A percentile compares a stretch with the other conserved stretches of the same genome.
Evolutionary conservation across 495 filamentous ascomycete genomes (phyloP).

Genomic region (Aspergillus sclerotioniger): DNA sequence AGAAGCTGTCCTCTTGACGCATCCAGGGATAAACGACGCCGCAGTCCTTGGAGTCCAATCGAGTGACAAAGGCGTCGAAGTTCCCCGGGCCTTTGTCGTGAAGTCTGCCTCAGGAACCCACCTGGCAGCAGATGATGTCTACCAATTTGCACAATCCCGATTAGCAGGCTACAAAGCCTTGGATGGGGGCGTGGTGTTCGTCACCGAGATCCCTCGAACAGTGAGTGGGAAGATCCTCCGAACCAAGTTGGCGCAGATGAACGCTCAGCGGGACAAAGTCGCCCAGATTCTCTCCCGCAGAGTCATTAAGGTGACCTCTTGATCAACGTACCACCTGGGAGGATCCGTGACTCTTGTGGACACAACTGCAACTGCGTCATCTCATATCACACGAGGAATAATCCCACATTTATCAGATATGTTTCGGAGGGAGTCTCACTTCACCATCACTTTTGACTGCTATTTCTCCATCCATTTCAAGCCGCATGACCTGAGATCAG

Average conservation of each 20-base stretch:
- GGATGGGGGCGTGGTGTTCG: conserved; percentile 65
- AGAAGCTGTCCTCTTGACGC: conserved; percentile 68
- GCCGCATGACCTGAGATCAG: too few species aligned
- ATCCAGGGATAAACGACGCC: conserved; percentile 64
- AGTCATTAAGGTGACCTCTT: conserved; percentile 5
- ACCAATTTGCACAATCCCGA: conserved; percentile 54
- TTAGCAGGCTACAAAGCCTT: conserved; percentile 64
- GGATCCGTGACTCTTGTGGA: neutral
- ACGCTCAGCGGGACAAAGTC: conserved; percentile 27
- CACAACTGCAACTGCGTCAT: too few species aligned
- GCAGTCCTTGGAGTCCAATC: conserved; percentile 69
- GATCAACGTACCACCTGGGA: neutral
- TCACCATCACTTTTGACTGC: too few species aligned
- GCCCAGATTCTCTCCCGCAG: neutral
- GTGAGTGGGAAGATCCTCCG: conserved; percentile 71
- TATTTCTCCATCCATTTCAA: too few species aligned
- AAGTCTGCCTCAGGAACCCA: conserved; percentile 29
- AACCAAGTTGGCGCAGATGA: conserved; percentile 37
- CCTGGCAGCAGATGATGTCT: conserved; percentile 55
- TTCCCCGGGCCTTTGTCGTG: conserved; percentile 71
- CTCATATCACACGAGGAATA: too few species aligned
- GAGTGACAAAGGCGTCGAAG: conserved; percentile 52
- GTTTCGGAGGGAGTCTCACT: too few species aligned
- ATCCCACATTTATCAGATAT: too few species aligned
- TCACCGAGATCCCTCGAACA: conserved; percentile 68